phyloP scores from a whole-genome alignment of 768 basidiomycete species.

The Mycena kentingensis region DNA sequence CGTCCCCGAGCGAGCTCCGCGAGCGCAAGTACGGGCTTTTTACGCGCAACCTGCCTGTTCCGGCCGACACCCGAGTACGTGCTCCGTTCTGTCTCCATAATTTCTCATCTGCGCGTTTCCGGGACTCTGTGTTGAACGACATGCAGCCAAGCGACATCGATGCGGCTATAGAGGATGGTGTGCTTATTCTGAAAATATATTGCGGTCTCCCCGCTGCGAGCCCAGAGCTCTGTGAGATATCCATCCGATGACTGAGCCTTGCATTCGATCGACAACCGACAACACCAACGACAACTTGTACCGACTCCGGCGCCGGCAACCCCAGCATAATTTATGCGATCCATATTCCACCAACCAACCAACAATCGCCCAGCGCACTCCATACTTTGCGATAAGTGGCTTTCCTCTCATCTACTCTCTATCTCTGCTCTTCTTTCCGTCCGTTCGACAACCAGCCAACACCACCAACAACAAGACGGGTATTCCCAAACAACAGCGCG shows the following conservation, averaged over 20 bases:
- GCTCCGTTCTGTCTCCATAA: slow-evolving; percentile 11
- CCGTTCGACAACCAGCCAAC: too few relatives aligned
- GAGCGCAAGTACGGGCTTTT: slow-evolving; percentile 57
- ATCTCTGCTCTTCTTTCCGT: too few relatives aligned
- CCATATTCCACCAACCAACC: too few relatives aligned
- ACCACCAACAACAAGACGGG: too few relatives aligned
- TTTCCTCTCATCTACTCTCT: too few relatives aligned
- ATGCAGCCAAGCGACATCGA: slow-evolving; percentile 52
- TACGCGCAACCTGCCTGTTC: slow-evolving; percentile 52
- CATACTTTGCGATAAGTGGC: too few relatives aligned
- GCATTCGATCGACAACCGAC: too few relatives aligned
- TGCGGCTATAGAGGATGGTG: slow-evolving; percentile 58
- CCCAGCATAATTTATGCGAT: slow-evolving; percentile 4
- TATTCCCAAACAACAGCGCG: too few relatives aligned
- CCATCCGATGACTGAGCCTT: slow-evolving; percentile 43
- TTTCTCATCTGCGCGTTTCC: slow-evolving; percentile 15
- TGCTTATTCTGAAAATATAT: slow-evolving; percentile 58
- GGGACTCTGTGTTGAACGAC: slow-evolving; percentile 9
- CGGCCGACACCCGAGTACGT: slow-evolving; percentile 56
- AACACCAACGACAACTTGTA: background rate
- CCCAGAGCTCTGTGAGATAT: slow-evolving; percentile 50
- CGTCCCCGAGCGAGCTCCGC: background rate
- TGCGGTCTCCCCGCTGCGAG: slow-evolving; percentile 45
- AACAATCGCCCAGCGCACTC: too few relatives aligned
- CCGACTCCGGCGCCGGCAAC: background rate